Evolutionary conservation across 1,284 basidiomycete species (phyloP), one percentile per base, ranked within the genome.

Genomic region (Austroboletus olivaceoglutinosus): DNA sequence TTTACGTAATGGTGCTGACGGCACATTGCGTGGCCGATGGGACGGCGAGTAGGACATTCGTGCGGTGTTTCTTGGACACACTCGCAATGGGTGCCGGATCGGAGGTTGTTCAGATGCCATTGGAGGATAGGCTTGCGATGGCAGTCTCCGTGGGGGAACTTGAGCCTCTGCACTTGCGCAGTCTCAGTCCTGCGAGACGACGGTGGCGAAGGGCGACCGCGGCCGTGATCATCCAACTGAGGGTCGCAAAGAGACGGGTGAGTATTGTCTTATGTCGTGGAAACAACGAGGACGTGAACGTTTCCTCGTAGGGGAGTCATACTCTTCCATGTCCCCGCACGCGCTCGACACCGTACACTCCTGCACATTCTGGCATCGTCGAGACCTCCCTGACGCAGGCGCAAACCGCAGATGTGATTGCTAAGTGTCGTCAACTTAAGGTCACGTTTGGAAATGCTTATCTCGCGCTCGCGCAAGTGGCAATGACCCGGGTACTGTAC

Each of bases 401-500:
- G 1, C 56, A 69, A 40, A 70, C 67, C 2, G 48, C 38, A 12
- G 31, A 38, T 3, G 62, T 76, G 44, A 58, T 75, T 1, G 45
- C 56, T 5, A 67, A 57, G 21, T 83, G 81, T 54, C 74, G 74
- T 30, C 58, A 64, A 29, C 62, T 75, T 15, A 58, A 61, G 3
- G 49, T 83, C 23, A 82, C 80, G 0, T 76, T 84, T 33, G 80
- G 82, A 9, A 73, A 75, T 45, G 78, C 73, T 4, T 75, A 73
- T 33, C 73, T 77, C 11, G 69, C 79, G 6, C 65, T 83, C 29
- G 74, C 69, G 4, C 82, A 85, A 58, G 68, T 82, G n/a, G 80
- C 78, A 0, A 65, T 79, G 44, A n/a, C n/a, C n/a, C n/a, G n/a
- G n/a, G n/a, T n/a, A n/a, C n/a, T n/a, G n/a, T n/a, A n/a, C n/a